Base-by-base conservation (phyloP, 768 basidiomycete genomes). In the Boletus rubroflammeus region DNA sequence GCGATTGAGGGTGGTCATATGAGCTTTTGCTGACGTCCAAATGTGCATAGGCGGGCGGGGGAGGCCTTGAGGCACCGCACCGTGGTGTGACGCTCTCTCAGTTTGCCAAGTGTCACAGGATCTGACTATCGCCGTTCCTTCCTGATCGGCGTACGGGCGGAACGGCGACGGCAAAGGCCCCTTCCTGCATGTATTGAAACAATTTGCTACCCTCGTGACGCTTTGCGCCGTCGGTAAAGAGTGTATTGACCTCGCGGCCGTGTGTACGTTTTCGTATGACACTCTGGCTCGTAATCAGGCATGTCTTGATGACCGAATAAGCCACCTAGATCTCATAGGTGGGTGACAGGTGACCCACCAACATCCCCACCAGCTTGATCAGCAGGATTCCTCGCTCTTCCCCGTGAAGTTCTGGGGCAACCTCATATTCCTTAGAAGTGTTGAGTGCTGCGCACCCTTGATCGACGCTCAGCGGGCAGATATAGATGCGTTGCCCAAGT, bases 181-280 rank as follows among this genome's bases (percentile, higher is more conserved):
- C 14, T 38, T 35, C 39, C 32, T 49, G 40, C 36, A 32, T 29
- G 34, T 35, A 50, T 42, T 40, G 32, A 28, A 41, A 50, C 21
- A 29, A 26, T 13, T 39, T 26, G 9, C 53, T 10, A 31, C 43
- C 36, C 21, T 25, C 21, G 28, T 28, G 44, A 19, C 17, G 21
- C 42, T 57, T 51, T 54, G 35, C 43, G 44, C 50, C 47, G 35
- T 52, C 54, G 47, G 61, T 46, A 51, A 54, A 19, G 42, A 39
- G 46, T 51, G 46, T 31, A 51, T 52, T 48, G 47, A 26, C 49
- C 48, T 47, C 29, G 32, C 48, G 32, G 53, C 47, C 14, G 29
- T 38, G 15, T 35, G 45, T 52, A 41, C 49, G 21, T 52, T 19
- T 26, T 29, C 29, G 19, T 34, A 15, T n/a, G 47, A 47, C 46